Conservation (phyloP, 2,329 filamentous ascomycete genomes). For the Colletotrichum gloeosporioides region DNA sequence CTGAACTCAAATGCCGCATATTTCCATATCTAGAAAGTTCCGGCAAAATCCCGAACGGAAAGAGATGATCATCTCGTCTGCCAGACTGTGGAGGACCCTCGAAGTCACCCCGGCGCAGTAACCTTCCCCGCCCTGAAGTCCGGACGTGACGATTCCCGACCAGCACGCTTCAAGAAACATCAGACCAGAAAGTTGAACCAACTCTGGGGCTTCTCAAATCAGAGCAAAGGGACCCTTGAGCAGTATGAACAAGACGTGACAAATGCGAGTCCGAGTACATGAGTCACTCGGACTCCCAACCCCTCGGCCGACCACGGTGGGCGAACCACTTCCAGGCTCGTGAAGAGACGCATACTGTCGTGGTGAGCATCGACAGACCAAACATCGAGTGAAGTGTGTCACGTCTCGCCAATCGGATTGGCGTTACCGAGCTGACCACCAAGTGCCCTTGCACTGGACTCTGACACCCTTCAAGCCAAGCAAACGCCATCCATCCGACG, state of each 20-base stretch:
- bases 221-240: neutral
- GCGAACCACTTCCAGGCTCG: neutral
- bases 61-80: neutral
- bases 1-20: neutral
- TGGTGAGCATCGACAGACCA: neutral
- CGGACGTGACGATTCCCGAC: neutral
- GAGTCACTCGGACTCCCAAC: neutral
- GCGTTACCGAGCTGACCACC: neutral
- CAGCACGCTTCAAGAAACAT: neutral
- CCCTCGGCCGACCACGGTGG: neutral
- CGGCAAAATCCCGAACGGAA: neutral
- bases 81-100: neutral
- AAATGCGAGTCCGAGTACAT: neutral
- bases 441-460: neutral
- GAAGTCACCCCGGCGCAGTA: neutral
- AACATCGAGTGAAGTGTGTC: neutral
- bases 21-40: neutral
- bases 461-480: neutral
- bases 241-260: neutral
- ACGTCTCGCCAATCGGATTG: neutral
- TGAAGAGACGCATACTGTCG: neutral
- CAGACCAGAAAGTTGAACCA: neutral
- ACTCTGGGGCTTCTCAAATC: neutral
- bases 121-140: neutral
- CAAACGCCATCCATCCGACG: neutral